Conservation (phyloP, 2,329 filamentous ascomycete species). For the Periconia macrospinosa region DNA sequence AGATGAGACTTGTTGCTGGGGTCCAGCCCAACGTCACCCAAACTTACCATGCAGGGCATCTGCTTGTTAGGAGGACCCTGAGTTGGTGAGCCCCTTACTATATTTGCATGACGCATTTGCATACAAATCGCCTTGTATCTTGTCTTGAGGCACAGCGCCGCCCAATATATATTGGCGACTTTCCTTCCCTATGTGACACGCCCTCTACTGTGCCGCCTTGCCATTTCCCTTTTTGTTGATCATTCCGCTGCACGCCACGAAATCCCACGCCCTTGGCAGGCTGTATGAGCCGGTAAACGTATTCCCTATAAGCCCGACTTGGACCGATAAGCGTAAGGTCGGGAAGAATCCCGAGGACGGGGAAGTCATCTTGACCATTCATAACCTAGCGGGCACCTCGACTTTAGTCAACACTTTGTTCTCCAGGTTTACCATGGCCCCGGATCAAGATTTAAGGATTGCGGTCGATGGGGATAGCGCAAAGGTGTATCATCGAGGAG, state of each 20-base stretch:
- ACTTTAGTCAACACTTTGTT: conserved; percentile 19
- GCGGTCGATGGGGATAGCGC: conserved; percentile 34
- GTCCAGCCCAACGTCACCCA: not conserved
- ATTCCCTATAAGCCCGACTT: conserved; percentile 26
- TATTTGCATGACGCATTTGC: not conserved
- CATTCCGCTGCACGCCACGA: conserved; percentile 29
- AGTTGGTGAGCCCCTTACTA: not conserved
- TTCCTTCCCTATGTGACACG: conserved; percentile 14
- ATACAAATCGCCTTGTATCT: not conserved
- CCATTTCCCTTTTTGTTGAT: conserved; percentile 24
- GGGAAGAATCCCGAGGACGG: conserved; percentile 1
- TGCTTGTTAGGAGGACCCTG: not conserved
- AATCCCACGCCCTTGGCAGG: conserved; percentile 34
- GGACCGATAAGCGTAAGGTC: conserved; percentile 30
- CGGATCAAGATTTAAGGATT: conserved; percentile 27
- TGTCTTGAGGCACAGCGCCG: not conserved
- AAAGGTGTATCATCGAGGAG: conserved; percentile 32
- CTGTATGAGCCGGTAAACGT: conserved; percentile 28
- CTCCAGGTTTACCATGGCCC: conserved; percentile 24
- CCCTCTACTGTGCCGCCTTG: conserved; percentile 10
- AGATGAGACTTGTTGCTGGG: too few species aligned
- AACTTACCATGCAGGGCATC: not conserved
- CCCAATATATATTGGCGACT: not conserved
- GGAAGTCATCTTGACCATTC: conserved; percentile 5
- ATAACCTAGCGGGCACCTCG: conserved; percentile 32